These are phyloP conservation scores for Brettanomyces custersianus DNA, from an alignment of 805 yeast species.

Conservation along the genomic window DNA sequence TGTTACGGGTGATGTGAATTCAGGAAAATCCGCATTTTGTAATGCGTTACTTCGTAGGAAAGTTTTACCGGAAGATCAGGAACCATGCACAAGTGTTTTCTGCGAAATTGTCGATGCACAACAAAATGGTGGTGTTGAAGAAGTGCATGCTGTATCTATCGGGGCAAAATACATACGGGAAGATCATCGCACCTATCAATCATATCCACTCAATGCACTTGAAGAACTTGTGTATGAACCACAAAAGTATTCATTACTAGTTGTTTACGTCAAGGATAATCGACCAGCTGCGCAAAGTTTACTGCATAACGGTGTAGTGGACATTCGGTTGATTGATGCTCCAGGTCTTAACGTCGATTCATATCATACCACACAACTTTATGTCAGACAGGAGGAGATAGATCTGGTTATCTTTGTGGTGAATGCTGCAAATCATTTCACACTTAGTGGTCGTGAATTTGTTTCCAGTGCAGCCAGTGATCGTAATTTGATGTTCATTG, in stretches of 20 bases:
- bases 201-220: conserved; percentile 44
- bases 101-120: conserved; percentile 87
- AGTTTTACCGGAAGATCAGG: conserved; percentile 90
- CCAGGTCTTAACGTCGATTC: conserved; percentile 95
- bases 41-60: conserved; percentile 75
- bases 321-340: conserved; percentile 88
- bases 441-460: conserved; percentile 89
- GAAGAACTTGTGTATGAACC: conserved; percentile 65
- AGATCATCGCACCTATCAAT: conserved; percentile 60
- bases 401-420: conserved; percentile 95
- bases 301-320: conserved; percentile 82
- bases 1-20: conserved; percentile 93
- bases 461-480: conserved; percentile 86
- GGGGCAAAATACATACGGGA: conserved; percentile 40
- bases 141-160: conserved; percentile 82
- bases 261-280: conserved; percentile 74
- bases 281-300: conserved; percentile 62
- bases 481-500: conserved; percentile 86
- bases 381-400: conserved; percentile 93
- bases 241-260: conserved; percentile 63
- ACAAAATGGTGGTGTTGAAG: conserved; percentile 68
- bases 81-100: conserved; percentile 94
- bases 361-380: conserved; percentile 88
- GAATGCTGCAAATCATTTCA: conserved; percentile 91
- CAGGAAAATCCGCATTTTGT: conserved; percentile 95